Conservation (phyloP, 805 yeast species). For the Debaryomyces maramus region DNA sequence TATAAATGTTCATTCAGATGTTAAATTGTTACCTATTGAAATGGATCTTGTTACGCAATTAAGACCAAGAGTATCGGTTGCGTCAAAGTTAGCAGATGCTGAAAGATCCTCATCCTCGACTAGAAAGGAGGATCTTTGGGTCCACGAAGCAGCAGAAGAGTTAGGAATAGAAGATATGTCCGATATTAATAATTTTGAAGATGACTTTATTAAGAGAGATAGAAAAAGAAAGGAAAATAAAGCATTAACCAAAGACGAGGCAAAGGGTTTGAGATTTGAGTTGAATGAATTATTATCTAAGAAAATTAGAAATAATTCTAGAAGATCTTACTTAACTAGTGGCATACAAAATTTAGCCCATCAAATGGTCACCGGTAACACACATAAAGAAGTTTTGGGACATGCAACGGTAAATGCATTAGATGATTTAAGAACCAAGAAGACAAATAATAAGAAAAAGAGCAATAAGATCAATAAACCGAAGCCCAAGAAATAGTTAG, state of each 20-base stretch:
- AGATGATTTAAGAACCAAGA: constrained; percentile 44
- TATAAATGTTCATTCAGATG: constrained; percentile 46
- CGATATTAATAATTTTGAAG: constrained; percentile 63
- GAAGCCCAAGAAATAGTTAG: not conserved
- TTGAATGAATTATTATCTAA: constrained; percentile 50
- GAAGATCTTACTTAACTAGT: constrained; percentile 77
- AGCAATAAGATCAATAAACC: not conserved
- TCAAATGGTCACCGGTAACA: constrained; percentile 63
- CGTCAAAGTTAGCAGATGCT: constrained; percentile 75
- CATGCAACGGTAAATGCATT: constrained; percentile 67
- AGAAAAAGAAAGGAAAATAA: constrained; percentile 48
- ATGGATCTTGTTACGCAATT: constrained; percentile 69
- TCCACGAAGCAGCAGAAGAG: constrained; percentile 89
- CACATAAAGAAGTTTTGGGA: constrained; percentile 71
- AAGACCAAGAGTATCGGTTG: constrained; percentile 64
- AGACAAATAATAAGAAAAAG: constrained; percentile 11
- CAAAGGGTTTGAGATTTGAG: constrained; percentile 47
- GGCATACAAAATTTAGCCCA: constrained; percentile 80
- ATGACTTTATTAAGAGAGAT: constrained; percentile 63
- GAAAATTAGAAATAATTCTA: constrained; percentile 60
- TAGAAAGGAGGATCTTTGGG: constrained; percentile 75
- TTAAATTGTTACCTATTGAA: constrained; percentile 74
- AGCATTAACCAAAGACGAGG: constrained; percentile 48
- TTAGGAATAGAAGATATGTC: constrained; percentile 74
- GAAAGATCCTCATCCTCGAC: constrained; percentile 58